Base-by-base conservation (phyloP, 805 yeast species). In the Vanderwaltozyma polyspora region DNA sequence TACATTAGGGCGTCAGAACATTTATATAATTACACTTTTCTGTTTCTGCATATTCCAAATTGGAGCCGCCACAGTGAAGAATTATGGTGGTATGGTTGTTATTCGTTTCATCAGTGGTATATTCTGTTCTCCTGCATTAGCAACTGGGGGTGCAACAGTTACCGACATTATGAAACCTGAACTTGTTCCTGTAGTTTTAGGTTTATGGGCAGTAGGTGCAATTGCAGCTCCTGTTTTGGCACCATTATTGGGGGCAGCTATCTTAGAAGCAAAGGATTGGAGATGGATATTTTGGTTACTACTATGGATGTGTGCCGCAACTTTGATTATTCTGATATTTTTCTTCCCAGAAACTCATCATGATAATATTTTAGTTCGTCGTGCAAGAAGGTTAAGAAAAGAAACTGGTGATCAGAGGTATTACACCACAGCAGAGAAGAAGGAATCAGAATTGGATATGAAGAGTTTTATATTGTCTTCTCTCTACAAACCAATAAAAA, bases 131-230 rank as follows among this genome's bases (percentile, higher is more conserved):
- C 79, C 81, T 3, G 63, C 72, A 14, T 45, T 74, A 33, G 67
- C 76, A 1, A 71, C 75, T 15, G 79, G 77, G 29, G 78, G 74
- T 39, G 81, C 76, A 9, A 60, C 72, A 4, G 49, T 74, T 28
- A 67, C 70, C 21, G 81, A 76, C 48, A 54, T 74, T 31, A 49
- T 68, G 19, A 31, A 50, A 4, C 51, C 62, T 14, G 64, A 72
- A 5, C 55, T 56, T 35, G 50, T 64, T 25, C 73, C 78, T 2
- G 40, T 66, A 15, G 67, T 68, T 3, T 54, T 74, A 33, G 70
- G 70, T 7, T 38, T 60, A 5, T 75, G 79, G 79, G 60, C 74
- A 14, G 44, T 67, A 19, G 74, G 70, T 33, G 70, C 74, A 1
- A 70, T 68, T 28, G 57, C 65, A 32, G 80, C 79, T 9, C 78